phyloP scores from a whole-genome alignment of 2,329 filamentous ascomycete genomes.

The Curvularia spicifera region DNA sequence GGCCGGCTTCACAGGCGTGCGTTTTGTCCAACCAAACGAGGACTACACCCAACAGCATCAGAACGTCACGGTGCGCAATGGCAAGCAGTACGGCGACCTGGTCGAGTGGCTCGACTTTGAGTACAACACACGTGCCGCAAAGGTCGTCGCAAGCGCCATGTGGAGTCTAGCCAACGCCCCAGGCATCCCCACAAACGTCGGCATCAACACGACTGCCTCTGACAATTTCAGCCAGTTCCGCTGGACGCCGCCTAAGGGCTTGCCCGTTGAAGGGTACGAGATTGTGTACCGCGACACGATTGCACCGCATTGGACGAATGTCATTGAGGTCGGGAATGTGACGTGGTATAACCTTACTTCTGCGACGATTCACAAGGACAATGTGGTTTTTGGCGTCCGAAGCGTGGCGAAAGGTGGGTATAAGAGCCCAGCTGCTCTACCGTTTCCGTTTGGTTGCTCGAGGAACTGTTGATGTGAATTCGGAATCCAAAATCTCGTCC shows the following conservation, averaged over 20 bases:
- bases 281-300: conserved; percentile 60
- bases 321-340: conserved; percentile 55
- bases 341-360: conserved; percentile 47
- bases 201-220: conserved; percentile 52
- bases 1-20: conserved; percentile 58
- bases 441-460: conserved; percentile 41
- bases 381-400: conserved; percentile 61
- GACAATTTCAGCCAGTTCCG: conserved; percentile 57
- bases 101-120: conserved; percentile 61
- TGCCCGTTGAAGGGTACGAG: conserved; percentile 56
- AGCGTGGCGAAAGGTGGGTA: conserved; percentile 56
- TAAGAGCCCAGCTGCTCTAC: conserved; percentile 55
- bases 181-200: conserved; percentile 55
- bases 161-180: conserved; percentile 61
- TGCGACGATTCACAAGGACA: conserved; percentile 60
- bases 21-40: conserved; percentile 63
- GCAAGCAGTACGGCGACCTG: conserved; percentile 61
- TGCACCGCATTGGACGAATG: conserved; percentile 57
- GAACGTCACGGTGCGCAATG: conserved; percentile 55
- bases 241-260: conserved; percentile 53
- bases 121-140: conserved; percentile 59
- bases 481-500: no score
- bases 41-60: conserved; percentile 64
- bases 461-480: no score
- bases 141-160: conserved; percentile 59